phyloP scores from a whole-genome alignment of 345 rosid genomes.

The Erodium maritimum region DNA sequence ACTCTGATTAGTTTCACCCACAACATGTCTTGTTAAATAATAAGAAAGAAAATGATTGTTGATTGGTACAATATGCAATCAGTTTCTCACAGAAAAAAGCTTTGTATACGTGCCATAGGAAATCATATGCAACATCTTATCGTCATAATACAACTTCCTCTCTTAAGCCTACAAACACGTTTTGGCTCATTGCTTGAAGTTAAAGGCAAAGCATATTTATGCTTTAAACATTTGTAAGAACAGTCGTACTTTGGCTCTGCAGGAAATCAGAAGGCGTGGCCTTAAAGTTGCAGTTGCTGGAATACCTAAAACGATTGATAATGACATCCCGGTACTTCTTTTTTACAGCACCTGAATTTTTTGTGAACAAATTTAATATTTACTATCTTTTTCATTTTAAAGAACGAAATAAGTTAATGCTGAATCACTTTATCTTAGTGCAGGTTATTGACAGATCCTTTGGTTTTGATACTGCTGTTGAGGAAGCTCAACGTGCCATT shows the following conservation, averaged over 20 bases:
- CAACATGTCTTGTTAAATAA: too few species aligned
- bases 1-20: too few species aligned
- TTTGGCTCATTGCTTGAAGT: neutral
- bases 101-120: too few species aligned
- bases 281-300: conserved; percentile 75
- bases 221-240: neutral
- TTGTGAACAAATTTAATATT: neutral
- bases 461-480: conserved; percentile 92
- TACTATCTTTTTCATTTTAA: neutral
- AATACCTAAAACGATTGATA: too few species aligned
- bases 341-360: neutral
- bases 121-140: too few species aligned
- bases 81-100: too few species aligned
- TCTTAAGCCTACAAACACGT: too few species aligned
- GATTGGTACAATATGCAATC: too few species aligned
- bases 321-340: conserved; percentile 56
- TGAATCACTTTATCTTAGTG: conserved; percentile 9
- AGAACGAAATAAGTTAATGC: conserved; percentile 4
- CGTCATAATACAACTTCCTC: too few species aligned
- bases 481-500: conserved; percentile 92
- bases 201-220: conserved; percentile 1
- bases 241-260: conserved; percentile 7
- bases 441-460: conserved; percentile 77
- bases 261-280: conserved; percentile 54
- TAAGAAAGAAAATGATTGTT: too few species aligned